Evolutionary conservation across 192 early-diverging fungal species (phyloP).

Genomic region (Umbelopsis ramanniana): DNA sequence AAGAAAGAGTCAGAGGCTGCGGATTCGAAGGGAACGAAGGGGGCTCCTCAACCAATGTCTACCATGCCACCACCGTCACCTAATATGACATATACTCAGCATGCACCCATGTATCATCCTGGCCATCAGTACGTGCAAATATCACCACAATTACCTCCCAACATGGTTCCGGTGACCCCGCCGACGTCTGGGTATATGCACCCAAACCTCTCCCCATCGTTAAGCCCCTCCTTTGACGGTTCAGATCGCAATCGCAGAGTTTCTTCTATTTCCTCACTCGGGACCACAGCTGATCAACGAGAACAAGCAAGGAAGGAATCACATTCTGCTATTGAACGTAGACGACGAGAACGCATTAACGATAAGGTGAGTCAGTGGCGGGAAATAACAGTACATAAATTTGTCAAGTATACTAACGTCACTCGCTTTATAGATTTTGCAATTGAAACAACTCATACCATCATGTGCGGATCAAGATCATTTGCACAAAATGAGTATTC

Average conservation of each 20-base stretch:
- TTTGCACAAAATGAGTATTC: constrained; percentile 72
- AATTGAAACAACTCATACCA: constrained; percentile 77
- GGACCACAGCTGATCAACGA: constrained; percentile 53
- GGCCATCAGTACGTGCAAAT: constrained; percentile 11
- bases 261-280: not conserved
- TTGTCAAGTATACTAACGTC: no score
- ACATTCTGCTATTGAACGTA: constrained; percentile 84
- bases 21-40: not conserved
- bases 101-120: constrained; percentile 13
- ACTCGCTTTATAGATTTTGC: constrained; percentile 48
- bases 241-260: constrained; percentile 2
- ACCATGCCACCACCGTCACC: constrained; percentile 15
- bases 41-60: not conserved
- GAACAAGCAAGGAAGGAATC: constrained; percentile 78
- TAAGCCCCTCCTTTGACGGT: not conserved
- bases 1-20: not conserved
- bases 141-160: constrained; percentile 6
- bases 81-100: constrained; percentile 7
- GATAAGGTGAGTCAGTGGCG: constrained; percentile 46
- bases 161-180: constrained; percentile 4
- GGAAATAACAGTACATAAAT: not conserved
- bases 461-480: constrained; percentile 65
- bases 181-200: constrained; percentile 2
- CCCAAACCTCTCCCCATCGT: not conserved
- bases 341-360: constrained; percentile 86